Conservation (phyloP, 805 yeast genomes). For the Sugiyamaella floridensis region DNA sequence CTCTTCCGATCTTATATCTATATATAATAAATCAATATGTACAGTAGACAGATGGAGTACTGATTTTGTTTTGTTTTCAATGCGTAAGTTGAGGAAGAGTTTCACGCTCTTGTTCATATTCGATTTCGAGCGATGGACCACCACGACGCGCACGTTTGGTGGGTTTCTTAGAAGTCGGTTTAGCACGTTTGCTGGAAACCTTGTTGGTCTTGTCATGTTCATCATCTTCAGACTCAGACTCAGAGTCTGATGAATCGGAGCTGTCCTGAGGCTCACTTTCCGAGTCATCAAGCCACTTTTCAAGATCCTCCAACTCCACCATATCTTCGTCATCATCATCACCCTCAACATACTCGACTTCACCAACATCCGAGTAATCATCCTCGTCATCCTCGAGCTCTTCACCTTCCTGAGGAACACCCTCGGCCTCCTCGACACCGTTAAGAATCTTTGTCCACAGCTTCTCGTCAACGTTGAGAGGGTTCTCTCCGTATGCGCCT, state of each 20-base stretch:
- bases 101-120: conserved; percentile 22
- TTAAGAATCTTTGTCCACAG: conserved; percentile 90
- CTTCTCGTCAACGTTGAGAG: conserved; percentile 91
- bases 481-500: conserved; percentile 98
- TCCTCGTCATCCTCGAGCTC: conserved; percentile 45
- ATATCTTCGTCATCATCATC: conserved; percentile 79
- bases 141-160: conserved; percentile 10
- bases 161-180: conserved; percentile 7
- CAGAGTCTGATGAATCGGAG: conserved; percentile 32
- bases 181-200: conserved; percentile 5
- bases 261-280: conserved; percentile 28
- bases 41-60: not conserved
- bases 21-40: conserved; percentile 1
- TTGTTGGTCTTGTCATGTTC: conserved; percentile 35
- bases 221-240: conserved; percentile 31
- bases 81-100: conserved; percentile 1
- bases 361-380: conserved; percentile 53
- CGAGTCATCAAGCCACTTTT: conserved; percentile 63
- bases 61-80: not conserved
- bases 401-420: conserved; percentile 45
- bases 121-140: conserved; percentile 23
- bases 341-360: conserved; percentile 83
- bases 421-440: conserved; percentile 63
- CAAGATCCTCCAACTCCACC: conserved; percentile 89
- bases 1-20: no score